Evolutionary conservation across 2,329 filamentous ascomycete genomes (phyloP).

Genomic region (Ascochyta viciae-villosae): DNA sequence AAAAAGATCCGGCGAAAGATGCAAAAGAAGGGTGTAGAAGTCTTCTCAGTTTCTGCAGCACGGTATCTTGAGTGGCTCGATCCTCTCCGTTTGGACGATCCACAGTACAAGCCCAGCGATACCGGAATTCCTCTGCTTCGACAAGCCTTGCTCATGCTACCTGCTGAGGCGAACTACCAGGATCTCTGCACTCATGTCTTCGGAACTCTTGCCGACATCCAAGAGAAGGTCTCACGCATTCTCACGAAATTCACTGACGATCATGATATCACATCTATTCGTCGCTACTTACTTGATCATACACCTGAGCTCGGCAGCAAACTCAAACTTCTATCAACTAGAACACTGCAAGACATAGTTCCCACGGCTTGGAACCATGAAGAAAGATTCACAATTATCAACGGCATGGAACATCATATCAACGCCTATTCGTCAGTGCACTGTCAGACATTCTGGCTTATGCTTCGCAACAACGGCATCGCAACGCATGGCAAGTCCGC

Average conservation of each 20-base stretch:
- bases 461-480: conserved; percentile 6
- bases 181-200: conserved; percentile 7
- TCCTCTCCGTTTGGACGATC: neutral
- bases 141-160: conserved; percentile 2
- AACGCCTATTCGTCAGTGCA: rapidly evolving
- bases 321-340: neutral
- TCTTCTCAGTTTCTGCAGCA: conserved; percentile 9
- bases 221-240: neutral
- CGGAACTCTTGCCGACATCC: conserved; percentile 1
- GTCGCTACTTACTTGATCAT: neutral
- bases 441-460: neutral
- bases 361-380: neutral
- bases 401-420: neutral
- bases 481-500: neutral
- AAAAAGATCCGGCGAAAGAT: conserved; percentile 1
- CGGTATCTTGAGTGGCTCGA: conserved; percentile 2
- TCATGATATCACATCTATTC: conserved; percentile 7
- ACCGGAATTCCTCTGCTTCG: conserved; percentile 13
- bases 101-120: neutral
- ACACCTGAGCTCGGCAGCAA: neutral
- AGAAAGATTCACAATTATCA: neutral
- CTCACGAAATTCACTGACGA: conserved; percentile 10
- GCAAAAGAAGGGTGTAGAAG: conserved; percentile 11
- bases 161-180: conserved; percentile 5
- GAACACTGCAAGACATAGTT: neutral